Percentiles rank a stretch among this genome's conserved stretches.
Evolutionary conservation across 2,329 filamentous ascomycete species (phyloP).

Genomic region (Penicillium sp.): DNA sequence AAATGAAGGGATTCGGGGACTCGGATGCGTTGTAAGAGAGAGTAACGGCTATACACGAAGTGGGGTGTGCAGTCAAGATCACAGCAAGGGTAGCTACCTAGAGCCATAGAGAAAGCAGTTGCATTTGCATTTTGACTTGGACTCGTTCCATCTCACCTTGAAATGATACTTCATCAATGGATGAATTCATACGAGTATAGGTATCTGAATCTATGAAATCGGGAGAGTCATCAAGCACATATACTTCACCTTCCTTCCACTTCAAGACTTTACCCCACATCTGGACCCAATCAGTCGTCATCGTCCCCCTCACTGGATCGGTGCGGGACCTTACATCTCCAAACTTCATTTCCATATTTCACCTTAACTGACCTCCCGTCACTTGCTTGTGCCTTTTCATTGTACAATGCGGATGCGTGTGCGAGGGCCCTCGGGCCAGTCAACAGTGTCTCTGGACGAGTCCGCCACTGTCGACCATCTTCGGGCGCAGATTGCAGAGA

Average conservation of each 20-base stretch:
- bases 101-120: background rate
- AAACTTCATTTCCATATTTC: background rate
- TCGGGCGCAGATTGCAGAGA: constrained; percentile 48
- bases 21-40: background rate
- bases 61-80: background rate
- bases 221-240: background rate
- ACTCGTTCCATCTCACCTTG: too few species aligned
- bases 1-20: background rate
- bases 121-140: too few species aligned
- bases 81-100: background rate
- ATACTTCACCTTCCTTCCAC: too few species aligned
- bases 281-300: background rate
- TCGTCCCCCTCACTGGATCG: background rate
- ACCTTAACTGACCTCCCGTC: background rate
- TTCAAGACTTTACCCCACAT: constrained; percentile 5
- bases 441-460: constrained; percentile 68
- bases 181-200: background rate
- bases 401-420: constrained; percentile 71
- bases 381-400: background rate
- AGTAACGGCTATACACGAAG: constrained; percentile 1
- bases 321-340: background rate
- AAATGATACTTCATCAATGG: background rate
- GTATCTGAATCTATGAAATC: background rate
- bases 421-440: constrained; percentile 71
- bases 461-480: constrained; percentile 55